Evolutionary conservation across 192 early-diverging fungal genomes (phyloP), one percentile per base, ranked within the genome.

Genomic region (Coemansia sp.): DNA sequence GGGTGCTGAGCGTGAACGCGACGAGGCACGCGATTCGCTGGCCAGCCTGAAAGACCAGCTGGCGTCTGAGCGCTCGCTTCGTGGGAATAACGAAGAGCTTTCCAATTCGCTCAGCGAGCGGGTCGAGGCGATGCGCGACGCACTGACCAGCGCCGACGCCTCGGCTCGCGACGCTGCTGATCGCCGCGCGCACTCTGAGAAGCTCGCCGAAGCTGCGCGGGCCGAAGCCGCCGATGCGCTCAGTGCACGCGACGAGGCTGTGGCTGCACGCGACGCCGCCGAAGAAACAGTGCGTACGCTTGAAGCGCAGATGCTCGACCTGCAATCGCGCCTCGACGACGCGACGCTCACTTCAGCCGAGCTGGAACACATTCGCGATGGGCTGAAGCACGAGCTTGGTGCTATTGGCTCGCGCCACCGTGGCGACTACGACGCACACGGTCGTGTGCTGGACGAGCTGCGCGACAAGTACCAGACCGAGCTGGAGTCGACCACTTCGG

Each of bases 401-500:
- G 82, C 80, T 18, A 74, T 90, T 23, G 79, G 85, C 50, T 89
- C 92, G 50, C 81, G 89, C 53, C 86, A 92, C 58, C 80, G 84
- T 44, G 82, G 84, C 17, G 93, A 93, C 59, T 71, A 89, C 20
- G 92, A 92, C 52, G 91, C 91, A 44, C 84, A 86, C 36, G 90
- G 90, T 44, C 74, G 72, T 23, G 72, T 85, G 7, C 79, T 93
- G 14, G 91, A 93, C n/a, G 77, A 79, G 56, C 81, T 87, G 51
- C 86, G 88, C 11, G 87, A 84, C 56, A 94, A 90, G 72, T 94
- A 92, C 69, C 90, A 92, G 66, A 89, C 86, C 62, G 92, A 96
- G 81, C 78, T 94, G 20, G 88, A 92, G 58, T 84, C 87, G 47
- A 82, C 93, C 48, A 83, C 88, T 59, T 73, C 82, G 8, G 94